These are phyloP conservation scores for Saccharomycopsis sp. DNA, from an alignment of 805 yeast species.

Conservation along the genomic window DNA sequence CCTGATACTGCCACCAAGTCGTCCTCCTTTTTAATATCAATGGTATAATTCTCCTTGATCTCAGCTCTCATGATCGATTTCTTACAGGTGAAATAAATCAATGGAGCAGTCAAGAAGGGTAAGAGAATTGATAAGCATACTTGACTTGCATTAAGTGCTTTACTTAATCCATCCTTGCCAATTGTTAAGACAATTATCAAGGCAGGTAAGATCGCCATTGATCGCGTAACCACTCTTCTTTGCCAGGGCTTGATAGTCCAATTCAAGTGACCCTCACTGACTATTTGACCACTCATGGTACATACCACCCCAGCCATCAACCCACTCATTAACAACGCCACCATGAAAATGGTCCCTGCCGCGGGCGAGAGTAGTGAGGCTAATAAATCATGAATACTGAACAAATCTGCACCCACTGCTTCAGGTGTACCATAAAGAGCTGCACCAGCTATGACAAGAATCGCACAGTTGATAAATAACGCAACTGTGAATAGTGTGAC, in stretches of 20 bases:
- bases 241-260: slow-evolving; percentile 81
- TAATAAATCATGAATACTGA: slow-evolving; percentile 64
- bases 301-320: slow-evolving; percentile 90
- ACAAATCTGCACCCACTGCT: slow-evolving; percentile 73
- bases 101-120: slow-evolving; percentile 81
- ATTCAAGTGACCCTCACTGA: slow-evolving; percentile 80
- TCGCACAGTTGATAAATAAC: slow-evolving; percentile 78
- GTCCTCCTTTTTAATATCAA: slow-evolving; percentile 12
- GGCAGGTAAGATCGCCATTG: slow-evolving; percentile 77
- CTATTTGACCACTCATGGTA: slow-evolving; percentile 85
- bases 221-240: slow-evolving; percentile 69
- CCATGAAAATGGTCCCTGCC: slow-evolving; percentile 79
- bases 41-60: slow-evolving; percentile 14
- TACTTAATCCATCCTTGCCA: slow-evolving; percentile 65
- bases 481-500: slow-evolving; percentile 74
- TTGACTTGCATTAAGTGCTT: slow-evolving; percentile 78
- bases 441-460: slow-evolving; percentile 75
- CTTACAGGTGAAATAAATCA: slow-evolving; percentile 72
- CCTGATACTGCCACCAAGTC: neutral
- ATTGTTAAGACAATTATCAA: slow-evolving; percentile 60
- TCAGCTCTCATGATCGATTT: slow-evolving; percentile 59
- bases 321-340: slow-evolving; percentile 79
- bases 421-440: slow-evolving; percentile 65
- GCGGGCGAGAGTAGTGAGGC: slow-evolving; percentile 55
- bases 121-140: slow-evolving; percentile 74